These are phyloP conservation scores for Dujonia santamariae DNA, from an alignment of 1,139 yeast genomes.

Conservation along the genomic window DNA sequence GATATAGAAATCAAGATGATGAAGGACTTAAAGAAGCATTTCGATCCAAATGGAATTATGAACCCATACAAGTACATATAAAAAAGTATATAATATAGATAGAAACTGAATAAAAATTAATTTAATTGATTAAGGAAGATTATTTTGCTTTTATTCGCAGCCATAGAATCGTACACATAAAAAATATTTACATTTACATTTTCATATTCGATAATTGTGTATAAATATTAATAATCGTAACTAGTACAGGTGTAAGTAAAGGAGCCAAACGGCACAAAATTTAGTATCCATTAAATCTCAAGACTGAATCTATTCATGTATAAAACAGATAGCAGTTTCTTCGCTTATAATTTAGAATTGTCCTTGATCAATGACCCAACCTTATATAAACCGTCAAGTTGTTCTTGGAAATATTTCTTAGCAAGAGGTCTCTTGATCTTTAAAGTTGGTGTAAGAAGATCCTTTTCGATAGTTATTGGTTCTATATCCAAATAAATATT, in stretches of 20 bases:
- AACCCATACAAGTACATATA: constrained; percentile 87
- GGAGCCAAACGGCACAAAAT: too few species aligned
- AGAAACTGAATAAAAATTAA: constrained; percentile 7
- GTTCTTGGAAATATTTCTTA: constrained; percentile 24
- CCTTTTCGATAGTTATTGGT: constrained; percentile 37
- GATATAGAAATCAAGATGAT: constrained; percentile 67
- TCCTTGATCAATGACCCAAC: constrained; percentile 25
- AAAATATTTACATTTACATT: too few species aligned
- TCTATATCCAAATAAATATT: constrained; percentile 33
- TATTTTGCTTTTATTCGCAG: too few species aligned
- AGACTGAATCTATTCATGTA: too few species aligned
- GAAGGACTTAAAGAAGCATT: constrained; percentile 71
- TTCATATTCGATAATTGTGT: too few species aligned
- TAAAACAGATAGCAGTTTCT: too few species aligned
- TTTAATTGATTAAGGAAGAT: too few species aligned
- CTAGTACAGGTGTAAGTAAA: too few species aligned
- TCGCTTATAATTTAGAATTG: too few species aligned
- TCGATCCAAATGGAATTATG: constrained; percentile 86
- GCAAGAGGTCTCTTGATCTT: constrained; percentile 40
- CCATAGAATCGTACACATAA: too few species aligned
- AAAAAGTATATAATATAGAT: constrained; percentile 9
- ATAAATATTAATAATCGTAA: too few species aligned
- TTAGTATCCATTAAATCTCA: too few species aligned
- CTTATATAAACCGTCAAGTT: constrained; percentile 21
- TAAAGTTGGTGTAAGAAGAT: constrained; percentile 41